A percentile compares a stretch with the other conserved stretches of the same genome.
These are phyloP conservation scores for Vaccinium myrtillus DNA, from an alignment of 148 eudicot genomes.

Conservation along the genomic window DNA sequence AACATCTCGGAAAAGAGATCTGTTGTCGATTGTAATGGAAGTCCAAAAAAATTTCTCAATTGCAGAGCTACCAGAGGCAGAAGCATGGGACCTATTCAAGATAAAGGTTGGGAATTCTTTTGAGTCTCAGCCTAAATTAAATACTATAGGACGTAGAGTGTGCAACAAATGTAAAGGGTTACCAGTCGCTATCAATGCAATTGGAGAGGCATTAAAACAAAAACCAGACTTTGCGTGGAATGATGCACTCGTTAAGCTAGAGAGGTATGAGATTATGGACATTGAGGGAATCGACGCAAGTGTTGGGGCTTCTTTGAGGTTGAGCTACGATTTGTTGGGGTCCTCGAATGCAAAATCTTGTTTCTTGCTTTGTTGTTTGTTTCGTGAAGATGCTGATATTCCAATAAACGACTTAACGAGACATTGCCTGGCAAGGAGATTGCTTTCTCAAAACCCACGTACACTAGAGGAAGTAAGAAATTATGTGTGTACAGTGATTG, in stretches of 20 bases:
- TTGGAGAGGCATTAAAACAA: slow-evolving; percentile 4
- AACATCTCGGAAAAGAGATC: no score
- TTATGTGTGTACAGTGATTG: background rate
- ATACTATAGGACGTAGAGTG: background rate
- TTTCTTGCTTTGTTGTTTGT: slow-evolving; percentile 5
- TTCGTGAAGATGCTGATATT: background rate
- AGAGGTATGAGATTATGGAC: background rate
- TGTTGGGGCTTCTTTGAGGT: background rate
- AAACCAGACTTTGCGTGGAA: background rate
- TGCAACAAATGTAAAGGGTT: slow-evolving; percentile 18
- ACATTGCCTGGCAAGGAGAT: background rate
- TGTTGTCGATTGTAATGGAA: no score
- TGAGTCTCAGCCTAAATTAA: no score
- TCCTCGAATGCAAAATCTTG: background rate
- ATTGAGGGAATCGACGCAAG: background rate
- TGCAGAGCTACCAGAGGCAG: background rate
- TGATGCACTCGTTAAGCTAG: background rate
- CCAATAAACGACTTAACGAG: background rate
- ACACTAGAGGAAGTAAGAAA: background rate
- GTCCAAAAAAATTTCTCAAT: background rate
- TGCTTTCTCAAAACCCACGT: background rate
- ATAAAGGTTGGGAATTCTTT: background rate
- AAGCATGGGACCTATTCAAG: background rate
- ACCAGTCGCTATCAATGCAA: slow-evolving; percentile 11
- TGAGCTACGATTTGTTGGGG: slow-evolving; percentile 4